A percentile compares a stretch with the other conserved stretches of the same genome.
Evolutionary conservation across 257 asterid species (phyloP).

Genomic region (Plantago elongata): DNA sequence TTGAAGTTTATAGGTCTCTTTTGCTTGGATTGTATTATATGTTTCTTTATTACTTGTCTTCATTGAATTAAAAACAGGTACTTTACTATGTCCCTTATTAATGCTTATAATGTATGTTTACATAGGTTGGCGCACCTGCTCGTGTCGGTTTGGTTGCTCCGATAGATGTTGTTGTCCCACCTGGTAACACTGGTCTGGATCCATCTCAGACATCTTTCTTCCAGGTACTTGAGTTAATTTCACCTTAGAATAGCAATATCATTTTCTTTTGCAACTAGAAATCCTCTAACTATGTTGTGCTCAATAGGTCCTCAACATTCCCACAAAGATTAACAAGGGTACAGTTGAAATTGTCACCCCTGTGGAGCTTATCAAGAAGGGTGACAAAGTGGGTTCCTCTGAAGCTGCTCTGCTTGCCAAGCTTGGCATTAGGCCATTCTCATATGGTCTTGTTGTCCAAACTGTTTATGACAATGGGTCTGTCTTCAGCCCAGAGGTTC

Average conservation of each 20-base stretch:
- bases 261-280: background rate
- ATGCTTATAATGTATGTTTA: too few relatives aligned
- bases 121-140: slow-evolving; percentile 98
- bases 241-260: too few relatives aligned
- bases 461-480: slow-evolving; percentile 82
- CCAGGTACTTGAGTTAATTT: slow-evolving; percentile 42
- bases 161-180: slow-evolving; percentile 86
- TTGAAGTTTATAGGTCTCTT: background rate
- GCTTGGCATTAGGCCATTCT: slow-evolving; percentile 91
- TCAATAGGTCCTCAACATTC: slow-evolving; percentile 77
- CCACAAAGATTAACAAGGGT: slow-evolving; percentile 98
- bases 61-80: too few relatives aligned
- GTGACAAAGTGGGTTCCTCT: slow-evolving; percentile 94
- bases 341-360: slow-evolving; percentile 97
- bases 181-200: slow-evolving; percentile 95
- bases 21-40: background rate
- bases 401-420: slow-evolving; percentile 93
- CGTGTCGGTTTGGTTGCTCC: slow-evolving; percentile 97
- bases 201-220: slow-evolving; percentile 96
- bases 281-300: background rate
- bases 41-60: background rate
- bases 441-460: slow-evolving; percentile 69
- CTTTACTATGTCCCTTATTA: too few relatives aligned
- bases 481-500: slow-evolving; percentile 86
- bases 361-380: slow-evolving; percentile 92